Base-by-base conservation (phyloP, 2,329 filamentous ascomycete genomes). In the Elsinoe arachidis region DNA sequence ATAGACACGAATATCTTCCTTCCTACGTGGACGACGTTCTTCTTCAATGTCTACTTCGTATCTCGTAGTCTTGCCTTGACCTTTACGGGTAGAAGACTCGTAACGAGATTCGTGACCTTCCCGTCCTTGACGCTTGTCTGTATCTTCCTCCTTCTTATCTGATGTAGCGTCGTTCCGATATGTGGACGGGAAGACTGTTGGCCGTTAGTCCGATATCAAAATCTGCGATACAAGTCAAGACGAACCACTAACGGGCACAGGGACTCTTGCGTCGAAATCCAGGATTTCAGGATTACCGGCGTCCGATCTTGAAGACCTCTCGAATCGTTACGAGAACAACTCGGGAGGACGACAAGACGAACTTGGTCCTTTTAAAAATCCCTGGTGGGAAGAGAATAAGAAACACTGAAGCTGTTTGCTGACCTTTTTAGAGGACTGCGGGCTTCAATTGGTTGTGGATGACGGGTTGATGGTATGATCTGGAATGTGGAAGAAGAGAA, bases 111-210 rank as follows among this genome's bases (percentile, higher is more conserved):
- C 79, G 82, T 88, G 84, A 90, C 88, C 90, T 91, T 95, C 90
- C 90, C 90, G 91, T 95, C 91, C 91, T 88, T 88, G 86, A 86
- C 85, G 84, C 79, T 86, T 85, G 80, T 90, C 84, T 78, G 92
- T 85, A 80, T 88, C 84, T 84, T 96, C 89, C 85, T 92, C 85
- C 84, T 90, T 84, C 72, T 84, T 85, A 68, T 82, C 77, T 76
- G 84, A 84, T 75, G 80, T 79, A 78, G 80, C 79, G 78, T 84
- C 82, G 81, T 81, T 85, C 78, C 87, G 84, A 84, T 96, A 97
- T 78, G 90, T 89, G 78, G 90, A 96, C 81, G 92, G 92, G 85
- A 97, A 96, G 87, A 96, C 88, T 61, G 58, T 30, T 11, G 38
- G 39, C 12, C n/a, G 19, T 55, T 37, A 55, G 53, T 37, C 19